Percentiles rank a stretch among this genome's conserved stretches.
Conservation (phyloP, 495 filamentous ascomycete genomes). For the Podospora anserina region DNA sequence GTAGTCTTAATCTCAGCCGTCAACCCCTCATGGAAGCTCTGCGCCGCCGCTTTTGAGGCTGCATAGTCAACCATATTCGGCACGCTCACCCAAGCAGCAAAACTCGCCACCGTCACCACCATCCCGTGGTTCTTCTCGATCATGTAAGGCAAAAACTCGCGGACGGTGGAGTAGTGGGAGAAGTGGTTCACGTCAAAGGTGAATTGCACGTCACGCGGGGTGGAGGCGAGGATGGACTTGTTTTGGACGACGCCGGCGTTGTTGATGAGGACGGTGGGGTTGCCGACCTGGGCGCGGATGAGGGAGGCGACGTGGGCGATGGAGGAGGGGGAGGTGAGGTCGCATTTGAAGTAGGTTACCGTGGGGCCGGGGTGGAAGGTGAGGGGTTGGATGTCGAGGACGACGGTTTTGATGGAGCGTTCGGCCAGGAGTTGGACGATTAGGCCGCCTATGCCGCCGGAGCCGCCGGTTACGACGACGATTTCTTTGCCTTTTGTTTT, state of each 20-base stretch:
- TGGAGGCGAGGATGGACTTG: constrained; percentile 56
- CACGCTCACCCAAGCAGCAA: constrained; percentile 57
- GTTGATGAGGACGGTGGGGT: constrained; percentile 70
- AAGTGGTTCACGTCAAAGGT: constrained; percentile 72
- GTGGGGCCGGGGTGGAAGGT: constrained; percentile 52
- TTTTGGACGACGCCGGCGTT: constrained; percentile 68
- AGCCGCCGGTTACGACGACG: constrained; percentile 68
- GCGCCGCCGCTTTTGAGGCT: constrained; percentile 63
- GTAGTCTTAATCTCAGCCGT: constrained; percentile 56
- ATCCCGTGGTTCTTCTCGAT: constrained; percentile 64
- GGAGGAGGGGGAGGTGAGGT: constrained; percentile 54
- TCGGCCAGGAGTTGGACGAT: constrained; percentile 60
- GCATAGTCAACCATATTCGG: constrained; percentile 68
- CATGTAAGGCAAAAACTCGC: constrained; percentile 68
- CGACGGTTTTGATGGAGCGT: constrained; percentile 57
- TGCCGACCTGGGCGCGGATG: constrained; percentile 56
- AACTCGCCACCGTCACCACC: constrained; percentile 67
- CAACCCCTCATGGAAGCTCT: constrained; percentile 68
- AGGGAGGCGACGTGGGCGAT: constrained; percentile 46
- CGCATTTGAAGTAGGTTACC: constrained; percentile 61
- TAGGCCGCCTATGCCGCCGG: constrained; percentile 62
- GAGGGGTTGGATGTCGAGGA: constrained; percentile 65
- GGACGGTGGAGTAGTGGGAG: constrained; percentile 61
- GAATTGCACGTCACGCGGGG: constrained; percentile 55
- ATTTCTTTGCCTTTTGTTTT: constrained; percentile 46